Evolutionary conservation across 371 early-diverging fungal genomes (phyloP).

Genomic region (Massospora cicadina): DNA sequence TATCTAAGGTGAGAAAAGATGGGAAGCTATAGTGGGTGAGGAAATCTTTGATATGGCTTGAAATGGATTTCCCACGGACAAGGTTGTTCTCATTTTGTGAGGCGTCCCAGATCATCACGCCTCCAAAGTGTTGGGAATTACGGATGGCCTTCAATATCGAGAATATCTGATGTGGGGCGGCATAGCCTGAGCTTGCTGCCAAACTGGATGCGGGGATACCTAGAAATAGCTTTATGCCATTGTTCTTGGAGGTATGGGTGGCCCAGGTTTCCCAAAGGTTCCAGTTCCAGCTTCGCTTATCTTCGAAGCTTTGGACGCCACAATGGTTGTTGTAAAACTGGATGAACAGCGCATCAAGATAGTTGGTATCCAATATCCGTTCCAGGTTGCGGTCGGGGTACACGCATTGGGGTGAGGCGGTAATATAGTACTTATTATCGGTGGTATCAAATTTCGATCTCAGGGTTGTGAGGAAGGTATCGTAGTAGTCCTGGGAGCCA

Average conservation of each 20-base stretch:
- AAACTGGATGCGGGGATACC: constrained; percentile 37
- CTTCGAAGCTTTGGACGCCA: constrained; percentile 23
- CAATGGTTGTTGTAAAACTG: constrained; percentile 48
- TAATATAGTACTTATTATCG: constrained; percentile 32
- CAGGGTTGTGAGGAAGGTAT: constrained; percentile 24
- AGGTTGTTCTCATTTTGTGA: too few species aligned
- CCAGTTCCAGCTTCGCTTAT: constrained; percentile 28
- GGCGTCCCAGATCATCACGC: too few species aligned
- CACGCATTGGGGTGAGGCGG: constrained; percentile 40
- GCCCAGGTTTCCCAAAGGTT: constrained; percentile 38
- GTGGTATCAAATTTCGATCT: constrained; percentile 20
- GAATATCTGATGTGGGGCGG: constrained; percentile 22
- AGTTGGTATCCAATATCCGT: constrained; percentile 20
- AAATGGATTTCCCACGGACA: too few species aligned
- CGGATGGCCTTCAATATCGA: too few species aligned
- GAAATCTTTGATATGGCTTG: too few species aligned
- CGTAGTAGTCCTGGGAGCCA: constrained; percentile 25
- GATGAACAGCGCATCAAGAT: constrained; percentile 47
- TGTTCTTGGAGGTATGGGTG: constrained; percentile 28
- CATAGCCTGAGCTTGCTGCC: constrained; percentile 33
- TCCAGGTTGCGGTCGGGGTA: constrained; percentile 26
- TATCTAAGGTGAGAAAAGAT: too few species aligned
- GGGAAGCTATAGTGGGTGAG: too few species aligned
- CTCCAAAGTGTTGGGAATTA: too few species aligned
- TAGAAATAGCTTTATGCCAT: constrained; percentile 33